Evolutionary conservation across 2,329 filamentous ascomycete genomes (phyloP).

Genomic region (Acrodontium crateriforme): DNA sequence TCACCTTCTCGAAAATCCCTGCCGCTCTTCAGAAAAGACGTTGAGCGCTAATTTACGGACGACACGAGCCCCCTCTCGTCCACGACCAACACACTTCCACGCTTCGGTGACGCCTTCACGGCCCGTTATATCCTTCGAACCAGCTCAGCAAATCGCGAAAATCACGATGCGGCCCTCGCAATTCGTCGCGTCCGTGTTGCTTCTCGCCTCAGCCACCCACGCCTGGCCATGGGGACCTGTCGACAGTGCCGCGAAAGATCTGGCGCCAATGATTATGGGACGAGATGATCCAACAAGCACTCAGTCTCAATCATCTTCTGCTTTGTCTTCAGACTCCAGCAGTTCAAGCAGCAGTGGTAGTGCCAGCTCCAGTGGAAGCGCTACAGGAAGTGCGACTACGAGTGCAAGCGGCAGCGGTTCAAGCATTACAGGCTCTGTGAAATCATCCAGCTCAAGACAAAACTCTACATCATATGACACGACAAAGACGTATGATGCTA

Average conservation of each 20-base stretch:
- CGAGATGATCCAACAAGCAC: not conserved
- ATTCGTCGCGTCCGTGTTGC: constrained; percentile 17
- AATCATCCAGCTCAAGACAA: constrained; percentile 6
- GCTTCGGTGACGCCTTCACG: too few relatives aligned
- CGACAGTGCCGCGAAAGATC: constrained; percentile 1
- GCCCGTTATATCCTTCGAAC: too few relatives aligned
- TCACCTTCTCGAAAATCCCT: too few relatives aligned
- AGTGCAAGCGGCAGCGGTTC: constrained; percentile 8
- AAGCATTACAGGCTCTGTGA: constrained; percentile 10
- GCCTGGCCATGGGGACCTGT: constrained; percentile 13
- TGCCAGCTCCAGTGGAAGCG: constrained; percentile 10
- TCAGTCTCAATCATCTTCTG: constrained; percentile 3
- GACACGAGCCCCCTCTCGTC: too few relatives aligned
- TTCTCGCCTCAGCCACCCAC: constrained; percentile 18
- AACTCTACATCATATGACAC: constrained; percentile 5
- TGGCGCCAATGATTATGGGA: not conserved
- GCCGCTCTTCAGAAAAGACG: too few relatives aligned
- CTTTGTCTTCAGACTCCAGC: constrained; percentile 11
- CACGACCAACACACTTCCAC: too few relatives aligned
- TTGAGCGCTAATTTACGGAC: too few relatives aligned
- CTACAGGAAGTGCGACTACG: constrained; percentile 7
- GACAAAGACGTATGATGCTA: constrained; percentile 36
- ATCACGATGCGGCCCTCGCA: constrained; percentile 22
- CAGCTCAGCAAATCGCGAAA: too few relatives aligned
- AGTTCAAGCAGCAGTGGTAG: constrained; percentile 11